Conservation (phyloP, 2,329 filamentous ascomycete genomes). For the Didymosphaeria variabile region DNA sequence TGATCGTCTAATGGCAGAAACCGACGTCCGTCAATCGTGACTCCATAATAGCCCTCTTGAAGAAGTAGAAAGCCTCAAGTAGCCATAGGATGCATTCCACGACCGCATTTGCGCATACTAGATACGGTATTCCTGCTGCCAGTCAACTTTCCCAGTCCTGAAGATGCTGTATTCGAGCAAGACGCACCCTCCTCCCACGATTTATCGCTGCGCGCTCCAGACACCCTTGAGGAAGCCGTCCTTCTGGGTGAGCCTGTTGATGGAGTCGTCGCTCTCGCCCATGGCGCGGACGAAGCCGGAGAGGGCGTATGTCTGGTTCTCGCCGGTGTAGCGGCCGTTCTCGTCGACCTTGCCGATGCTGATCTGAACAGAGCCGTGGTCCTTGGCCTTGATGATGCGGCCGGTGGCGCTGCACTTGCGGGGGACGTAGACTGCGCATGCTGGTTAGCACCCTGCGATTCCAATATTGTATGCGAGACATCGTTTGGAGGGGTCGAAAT, state of each 20-base stretch:
- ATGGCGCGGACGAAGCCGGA: conserved; percentile 97
- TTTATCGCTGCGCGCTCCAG: conserved; percentile 78
- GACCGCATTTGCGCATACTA: conserved; percentile 35
- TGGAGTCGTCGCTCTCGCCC: conserved; percentile 95
- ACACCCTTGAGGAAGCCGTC: conserved; percentile 98
- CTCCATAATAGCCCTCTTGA: conserved; percentile 38
- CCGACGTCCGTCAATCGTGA: conserved; percentile 44
- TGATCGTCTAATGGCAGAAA: conserved; percentile 40
- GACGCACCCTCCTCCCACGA: conserved; percentile 42
- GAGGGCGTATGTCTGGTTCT: conserved; percentile 91
- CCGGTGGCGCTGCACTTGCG: conserved; percentile 36
- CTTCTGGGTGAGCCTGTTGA: conserved; percentile 95
- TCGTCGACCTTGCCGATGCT: conserved; percentile 98
- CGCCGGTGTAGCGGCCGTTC: conserved; percentile 87
- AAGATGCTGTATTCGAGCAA: conserved; percentile 4
- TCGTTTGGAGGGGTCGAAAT: not conserved
- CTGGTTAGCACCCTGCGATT: conserved; percentile 26
- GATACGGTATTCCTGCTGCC: conserved; percentile 39
- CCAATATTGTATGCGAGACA: not conserved
- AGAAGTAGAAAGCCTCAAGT: conserved; percentile 39
- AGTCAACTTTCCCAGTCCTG: conserved; percentile 23
- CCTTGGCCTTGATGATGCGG: conserved; percentile 90
- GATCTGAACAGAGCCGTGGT: conserved; percentile 98
- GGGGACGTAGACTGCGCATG: conserved; percentile 41
- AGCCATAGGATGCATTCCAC: conserved; percentile 42